Evolutionary conservation across 1,139 yeast species (phyloP).

Genomic region (Taphrina populina): DNA sequence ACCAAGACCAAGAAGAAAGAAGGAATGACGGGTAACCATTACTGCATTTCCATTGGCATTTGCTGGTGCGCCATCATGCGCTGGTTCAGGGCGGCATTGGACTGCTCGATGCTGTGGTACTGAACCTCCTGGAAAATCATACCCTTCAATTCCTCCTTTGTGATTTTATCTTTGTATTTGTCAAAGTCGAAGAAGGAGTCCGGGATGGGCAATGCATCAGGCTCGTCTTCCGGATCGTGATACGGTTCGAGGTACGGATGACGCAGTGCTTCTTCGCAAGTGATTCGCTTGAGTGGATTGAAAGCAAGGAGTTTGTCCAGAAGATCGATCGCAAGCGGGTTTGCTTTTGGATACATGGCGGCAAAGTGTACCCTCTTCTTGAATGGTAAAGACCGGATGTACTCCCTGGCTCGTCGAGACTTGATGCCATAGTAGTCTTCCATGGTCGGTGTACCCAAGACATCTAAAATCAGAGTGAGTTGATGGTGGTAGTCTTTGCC

Average conservation of each 20-base stretch:
- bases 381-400: slow-evolving; percentile 72
- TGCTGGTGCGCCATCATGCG: slow-evolving; percentile 19
- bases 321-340: slow-evolving; percentile 71
- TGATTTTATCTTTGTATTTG: slow-evolving; percentile 65
- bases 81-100: slow-evolving; percentile 8
- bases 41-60: slow-evolving; percentile 1
- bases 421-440: slow-evolving; percentile 79
- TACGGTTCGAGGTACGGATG: slow-evolving; percentile 80
- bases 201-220: slow-evolving; percentile 69
- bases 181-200: slow-evolving; percentile 82
- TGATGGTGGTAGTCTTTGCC: slow-evolving; percentile 94
- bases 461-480: slow-evolving; percentile 77
- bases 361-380: slow-evolving; percentile 58
- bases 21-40: too few relatives aligned
- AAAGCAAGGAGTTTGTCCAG: slow-evolving; percentile 72
- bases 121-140: slow-evolving; percentile 36
- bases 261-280: slow-evolving; percentile 73
- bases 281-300: slow-evolving; percentile 74
- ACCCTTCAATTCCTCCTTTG: slow-evolving; percentile 64
- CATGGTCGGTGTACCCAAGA: slow-evolving; percentile 83
- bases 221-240: slow-evolving; percentile 82
- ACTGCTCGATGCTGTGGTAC: slow-evolving; percentile 18
- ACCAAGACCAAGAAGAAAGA: too few relatives aligned
- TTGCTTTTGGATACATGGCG: slow-evolving; percentile 53
- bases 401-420: slow-evolving; percentile 80